Base-by-base conservation (phyloP, 352 stramenopile genomes). In the Globisporangium nunn region DNA sequence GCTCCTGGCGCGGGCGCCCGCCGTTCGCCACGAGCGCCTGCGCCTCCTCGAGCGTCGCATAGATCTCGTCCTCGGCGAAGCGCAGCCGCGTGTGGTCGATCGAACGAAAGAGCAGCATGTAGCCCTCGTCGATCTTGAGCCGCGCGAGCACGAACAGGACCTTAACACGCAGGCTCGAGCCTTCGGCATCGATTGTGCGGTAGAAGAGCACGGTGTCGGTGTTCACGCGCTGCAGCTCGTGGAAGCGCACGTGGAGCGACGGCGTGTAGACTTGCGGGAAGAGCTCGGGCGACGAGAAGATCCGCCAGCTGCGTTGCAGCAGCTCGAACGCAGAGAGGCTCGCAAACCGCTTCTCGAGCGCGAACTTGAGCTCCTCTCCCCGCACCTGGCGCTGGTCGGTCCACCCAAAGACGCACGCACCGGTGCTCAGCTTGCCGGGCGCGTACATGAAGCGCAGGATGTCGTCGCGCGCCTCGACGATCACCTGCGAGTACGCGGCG, bases 141-240 rank as follows among this genome's bases (percentile, higher is more conserved):
- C 69, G 75, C n/a, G 79, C 69, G 35, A 83, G 63, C n/a, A 89
- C 66, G 30, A 87, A 75, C 6, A 89, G 61, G 12, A 71, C 85
- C 63, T 85, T 84, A 46, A 82, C 70, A 51, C 68, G 43, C 31
- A 68, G 63, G 14, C 61, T 48, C 28, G 63, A 70, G 31, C 71
- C 68, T 29, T 71, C 59, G 17, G 66, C 61, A 17, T 69, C 58
- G 40, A 89, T 73, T 8, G 59, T 74, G 18, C 78, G 74, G 49
- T 80, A 85, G 50, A 86, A 80, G 3, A 89, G 58, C 23, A 85
- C 67, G 29, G 69, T 85, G 49, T 86, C 71, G 8, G 64, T 65
- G 45, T 87, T 74, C 30, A 89, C 57, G 43, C 64, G 50, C 60
- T 89, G 69, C 5, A 89, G 57, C 18, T 71, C 59, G 48, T 85